Conservation (phyloP, 1,139 yeast species). For the Scheffersomyces cryptocercus region DNA sequence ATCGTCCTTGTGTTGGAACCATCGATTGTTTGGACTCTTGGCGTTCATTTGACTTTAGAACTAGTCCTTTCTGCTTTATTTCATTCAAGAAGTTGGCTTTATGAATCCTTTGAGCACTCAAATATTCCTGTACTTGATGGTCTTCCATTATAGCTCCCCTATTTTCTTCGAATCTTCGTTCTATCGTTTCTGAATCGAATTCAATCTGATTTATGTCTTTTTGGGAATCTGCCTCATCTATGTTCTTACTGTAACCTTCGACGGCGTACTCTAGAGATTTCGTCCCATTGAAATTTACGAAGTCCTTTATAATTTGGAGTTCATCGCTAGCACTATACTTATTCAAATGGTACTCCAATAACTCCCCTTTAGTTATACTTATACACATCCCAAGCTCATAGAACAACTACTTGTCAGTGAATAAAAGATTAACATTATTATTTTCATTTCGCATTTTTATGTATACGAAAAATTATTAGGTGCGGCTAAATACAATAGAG, state of each 20-base stretch:
- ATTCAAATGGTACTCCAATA: slow-evolving; percentile 5
- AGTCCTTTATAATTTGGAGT: slow-evolving; percentile 7
- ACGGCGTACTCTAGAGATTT: neutral
- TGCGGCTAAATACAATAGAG: too few relatives aligned
- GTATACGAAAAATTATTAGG: too few relatives aligned
- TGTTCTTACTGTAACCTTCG: neutral
- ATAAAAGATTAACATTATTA: too few relatives aligned
- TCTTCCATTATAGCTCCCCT: slow-evolving; percentile 11
- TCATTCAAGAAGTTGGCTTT: slow-evolving; percentile 24
- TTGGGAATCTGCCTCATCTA: neutral
- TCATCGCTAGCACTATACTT: slow-evolving; percentile 1
- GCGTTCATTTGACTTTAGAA: slow-evolving; percentile 1
- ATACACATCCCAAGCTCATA: slow-evolving; percentile 1
- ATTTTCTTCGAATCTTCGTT: slow-evolving; percentile 6
- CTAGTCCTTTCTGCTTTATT: slow-evolving; percentile 21
- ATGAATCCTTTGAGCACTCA: slow-evolving; percentile 20
- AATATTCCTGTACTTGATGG: slow-evolving; percentile 16
- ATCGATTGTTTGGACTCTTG: neutral
- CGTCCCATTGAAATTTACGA: slow-evolving; percentile 8
- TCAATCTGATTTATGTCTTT: slow-evolving; percentile 13
- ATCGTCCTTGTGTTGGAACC: neutral
- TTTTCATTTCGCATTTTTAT: too few relatives aligned
- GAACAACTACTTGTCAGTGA: too few relatives aligned
- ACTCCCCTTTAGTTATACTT: slow-evolving; percentile 12
- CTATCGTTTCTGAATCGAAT: slow-evolving; percentile 20